Base-by-base conservation (phyloP, 345 rosid genomes). In the Citrus unshiu region DNA sequence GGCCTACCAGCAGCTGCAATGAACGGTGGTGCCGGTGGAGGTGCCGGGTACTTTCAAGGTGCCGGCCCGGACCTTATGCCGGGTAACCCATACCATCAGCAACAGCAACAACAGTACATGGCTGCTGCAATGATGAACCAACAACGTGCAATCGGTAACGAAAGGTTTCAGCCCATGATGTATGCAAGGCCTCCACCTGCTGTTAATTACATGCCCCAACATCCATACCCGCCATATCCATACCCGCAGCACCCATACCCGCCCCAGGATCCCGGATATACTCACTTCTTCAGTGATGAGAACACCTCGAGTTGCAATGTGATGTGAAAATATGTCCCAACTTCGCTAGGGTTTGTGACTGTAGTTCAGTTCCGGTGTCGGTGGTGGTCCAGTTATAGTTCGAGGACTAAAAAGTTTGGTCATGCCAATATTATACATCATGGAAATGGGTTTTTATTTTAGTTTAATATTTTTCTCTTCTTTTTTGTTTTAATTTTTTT, bases 111-210 rank as follows among this genome's bases (percentile, higher is more conserved):
- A 9, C 98, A 91, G 77, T 87, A 89, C 79, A 30, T 94, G 75
- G 90, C 91, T 8, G 92, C 95, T 1, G 64, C 69, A 18, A 65
- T 94, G 82, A 93, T 95, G 98, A 91, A 92, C 85, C 99, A 95
- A 77, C 98, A 93, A 74, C 87, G 95, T 29, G 92, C 94, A 0
- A 87, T 88, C 88, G 99, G 95, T 2, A 91, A 89, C 27, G 97
- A 93, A 64, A 85, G 98, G 85, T 93, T 90, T 87, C 98, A 93
- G 80, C 98, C 89, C n/a, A 81, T 95, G 92, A 93, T 93, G 95
- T 93, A 93, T 32, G 97, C 97, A 4, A 87, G 93, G 84, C 98
- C 91, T 34, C 98, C 95, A 0, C 87, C 98, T 2, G 97, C 97
- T 5, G 90, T 89, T 51, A 95, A 93, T 83, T 93, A 91, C 87